A percentile compares a stretch with the other conserved stretches of the same genome.
These are phyloP conservation scores for Zelonia costaricensis DNA, from an alignment of 208 protist species.

Conservation along the genomic window DNA sequence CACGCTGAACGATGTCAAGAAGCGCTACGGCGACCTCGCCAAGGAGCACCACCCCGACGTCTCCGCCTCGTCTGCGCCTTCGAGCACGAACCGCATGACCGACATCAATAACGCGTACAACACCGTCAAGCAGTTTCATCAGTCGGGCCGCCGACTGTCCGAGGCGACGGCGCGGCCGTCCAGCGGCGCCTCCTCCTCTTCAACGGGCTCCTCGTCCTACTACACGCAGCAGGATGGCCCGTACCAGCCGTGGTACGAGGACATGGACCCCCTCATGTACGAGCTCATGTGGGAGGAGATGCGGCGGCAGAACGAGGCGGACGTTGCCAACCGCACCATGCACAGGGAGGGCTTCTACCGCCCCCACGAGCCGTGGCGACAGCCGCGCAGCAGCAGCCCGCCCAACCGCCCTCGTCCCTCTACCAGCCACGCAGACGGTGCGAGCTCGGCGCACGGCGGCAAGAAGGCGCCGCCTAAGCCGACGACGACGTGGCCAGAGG, in stretches of 20 bases:
- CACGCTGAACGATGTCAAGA: conserved; percentile 74
- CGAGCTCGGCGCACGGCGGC: conserved; percentile 5
- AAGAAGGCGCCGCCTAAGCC: conserved; percentile 19
- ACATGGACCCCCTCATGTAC: conserved; percentile 85
- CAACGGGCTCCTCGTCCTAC: conserved; percentile 34
- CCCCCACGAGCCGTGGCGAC: conserved; percentile 10
- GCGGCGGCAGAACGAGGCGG: conserved; percentile 67
- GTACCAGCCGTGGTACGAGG: conserved; percentile 87
- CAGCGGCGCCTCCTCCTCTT: conserved; percentile 4
- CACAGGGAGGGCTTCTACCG: conserved; percentile 25
- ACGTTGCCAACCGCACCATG: conserved; percentile 25
- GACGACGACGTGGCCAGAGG: conserved; percentile 74
- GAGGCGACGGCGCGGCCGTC: conserved; percentile 3
- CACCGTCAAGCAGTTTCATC: conserved; percentile 73
- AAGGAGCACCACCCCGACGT: conserved; percentile 92
- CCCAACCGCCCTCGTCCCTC: conserved; percentile 7
- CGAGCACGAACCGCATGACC: conserved; percentile 63
- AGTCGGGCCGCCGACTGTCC: conserved; percentile 42
- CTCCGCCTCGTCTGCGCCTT: conserved; percentile 17
- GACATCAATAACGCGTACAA: conserved; percentile 88
- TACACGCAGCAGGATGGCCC: conserved; percentile 40
- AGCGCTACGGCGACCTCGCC: conserved; percentile 77
- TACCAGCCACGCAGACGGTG: conserved; percentile 5
- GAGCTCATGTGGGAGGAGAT: conserved; percentile 93
- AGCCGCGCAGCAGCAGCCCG: conserved; percentile 6